Percentiles rank a stretch among this genome's conserved stretches.
Evolutionary conservation across 345 rosid genomes (phyloP).

Genomic region (Tarenaya hassleriana): DNA sequence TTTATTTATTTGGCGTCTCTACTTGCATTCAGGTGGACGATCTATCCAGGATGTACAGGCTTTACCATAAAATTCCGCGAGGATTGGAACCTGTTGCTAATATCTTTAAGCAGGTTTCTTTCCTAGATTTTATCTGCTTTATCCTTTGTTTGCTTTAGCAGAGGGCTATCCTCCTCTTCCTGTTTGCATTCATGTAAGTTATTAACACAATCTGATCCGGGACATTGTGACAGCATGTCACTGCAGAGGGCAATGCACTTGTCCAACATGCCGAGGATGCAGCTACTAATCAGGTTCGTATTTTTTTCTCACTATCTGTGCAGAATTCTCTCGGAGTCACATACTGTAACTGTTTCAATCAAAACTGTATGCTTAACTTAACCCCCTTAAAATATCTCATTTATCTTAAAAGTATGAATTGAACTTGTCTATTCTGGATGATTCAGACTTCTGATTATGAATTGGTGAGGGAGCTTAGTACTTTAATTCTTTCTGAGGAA

Average conservation of each 20-base stretch:
- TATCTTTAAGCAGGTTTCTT: conserved; percentile 80
- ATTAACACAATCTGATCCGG: not conserved
- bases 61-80: conserved; percentile 55
- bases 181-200: not conserved
- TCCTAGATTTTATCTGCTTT: not conserved
- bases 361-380: no score
- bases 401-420: no score
- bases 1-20: conserved; percentile 9
- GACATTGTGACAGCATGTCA: conserved; percentile 56
- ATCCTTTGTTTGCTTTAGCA: not conserved
- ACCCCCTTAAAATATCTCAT: no score
- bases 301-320: not conserved
- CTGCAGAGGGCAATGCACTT: conserved; percentile 74
- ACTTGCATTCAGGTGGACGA: conserved; percentile 61
- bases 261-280: conserved; percentile 96
- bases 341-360: no score
- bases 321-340: not conserved
- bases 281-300: conserved; percentile 59
- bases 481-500: no score
- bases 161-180: conserved; percentile 6
- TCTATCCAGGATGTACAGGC: conserved; percentile 94
- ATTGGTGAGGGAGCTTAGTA: no score
- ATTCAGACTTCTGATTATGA: no score
- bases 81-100: conserved; percentile 85
- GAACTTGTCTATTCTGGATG: no score